phyloP scores from a whole-genome alignment of 805 yeast genomes.

The Schwanniomyces yamadae region DNA sequence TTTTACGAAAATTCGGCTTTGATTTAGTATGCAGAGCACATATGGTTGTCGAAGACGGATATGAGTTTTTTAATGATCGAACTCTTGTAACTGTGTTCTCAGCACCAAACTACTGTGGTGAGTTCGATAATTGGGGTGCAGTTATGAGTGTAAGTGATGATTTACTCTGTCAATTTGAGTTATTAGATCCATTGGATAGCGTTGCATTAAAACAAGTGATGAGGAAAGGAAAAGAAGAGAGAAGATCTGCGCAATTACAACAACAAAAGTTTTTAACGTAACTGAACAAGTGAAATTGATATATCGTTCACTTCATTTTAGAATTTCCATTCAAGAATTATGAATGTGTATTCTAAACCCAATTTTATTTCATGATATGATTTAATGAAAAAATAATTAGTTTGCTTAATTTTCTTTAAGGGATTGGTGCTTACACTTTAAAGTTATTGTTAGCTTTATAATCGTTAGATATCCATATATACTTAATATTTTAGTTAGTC shows the following conservation, averaged over 20 bases:
- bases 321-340: too few species aligned
- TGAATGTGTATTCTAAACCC: too few species aligned
- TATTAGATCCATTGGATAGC: slow-evolving; percentile 90
- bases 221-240: slow-evolving; percentile 89
- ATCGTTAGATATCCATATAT: slow-evolving; percentile 4
- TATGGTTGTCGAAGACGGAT: slow-evolving; percentile 89
- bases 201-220: slow-evolving; percentile 91
- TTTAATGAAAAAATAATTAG: slow-evolving; percentile 1
- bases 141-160: slow-evolving; percentile 97
- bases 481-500: slow-evolving; percentile 1
- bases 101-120: slow-evolving; percentile 86
- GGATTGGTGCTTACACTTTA: slow-evolving; percentile 1
- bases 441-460: background rate
- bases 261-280: too few species aligned
- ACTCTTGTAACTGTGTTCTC: slow-evolving; percentile 75
- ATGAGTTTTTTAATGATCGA: slow-evolving; percentile 74
- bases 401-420: slow-evolving; percentile 1
- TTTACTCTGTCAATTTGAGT: slow-evolving; percentile 86
- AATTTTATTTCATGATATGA: slow-evolving; percentile 1
- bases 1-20: slow-evolving; percentile 69
- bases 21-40: slow-evolving; percentile 84
- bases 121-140: slow-evolving; percentile 85
- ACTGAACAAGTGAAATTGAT: too few species aligned
- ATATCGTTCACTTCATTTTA: too few species aligned
- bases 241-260: slow-evolving; percentile 53